phyloP scores from a whole-genome alignment of 2,329 filamentous ascomycete genomes.

The Xylariales sp. region DNA sequence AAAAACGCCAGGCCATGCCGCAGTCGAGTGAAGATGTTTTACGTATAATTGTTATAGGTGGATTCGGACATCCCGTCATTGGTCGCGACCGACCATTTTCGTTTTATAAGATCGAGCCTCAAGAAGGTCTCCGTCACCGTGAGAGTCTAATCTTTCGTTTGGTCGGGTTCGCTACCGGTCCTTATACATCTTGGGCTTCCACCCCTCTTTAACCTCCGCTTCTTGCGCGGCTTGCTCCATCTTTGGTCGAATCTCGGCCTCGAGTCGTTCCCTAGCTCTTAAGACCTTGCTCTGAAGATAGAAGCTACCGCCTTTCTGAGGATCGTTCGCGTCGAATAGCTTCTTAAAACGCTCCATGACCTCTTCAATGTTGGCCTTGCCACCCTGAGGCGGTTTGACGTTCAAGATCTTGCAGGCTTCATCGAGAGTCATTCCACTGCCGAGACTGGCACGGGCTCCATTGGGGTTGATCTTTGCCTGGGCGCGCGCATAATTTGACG shows the following conservation, averaged over 20 bases:
- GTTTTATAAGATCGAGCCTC: no score
- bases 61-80: background rate
- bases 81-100: no score
- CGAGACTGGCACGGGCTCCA: conserved; percentile 32
- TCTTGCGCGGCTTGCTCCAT: conserved; percentile 69
- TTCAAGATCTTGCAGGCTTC: conserved; percentile 98
- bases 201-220: conserved; percentile 77
- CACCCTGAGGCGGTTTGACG: conserved; percentile 79
- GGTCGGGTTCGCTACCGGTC: conserved; percentile 51
- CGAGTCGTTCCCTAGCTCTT: conserved; percentile 85
- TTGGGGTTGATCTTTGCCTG: conserved; percentile 56
- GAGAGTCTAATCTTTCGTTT: background rate
- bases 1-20: conserved; percentile 49
- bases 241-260: conserved; percentile 74
- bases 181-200: conserved; percentile 94
- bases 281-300: conserved; percentile 97
- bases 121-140: no score
- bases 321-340: conserved; percentile 91
- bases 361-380: conserved; percentile 71
- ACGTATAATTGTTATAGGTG: conserved; percentile 14
- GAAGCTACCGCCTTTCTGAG: conserved; percentile 93
- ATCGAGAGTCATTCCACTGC: conserved; percentile 81
- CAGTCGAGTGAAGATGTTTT: conserved; percentile 51
- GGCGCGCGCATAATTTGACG: conserved; percentile 74
- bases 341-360: conserved; percentile 88